Percentiles rank a stretch among this genome's conserved stretches.
These are phyloP conservation scores for Lophiostoma macrostomum DNA, from an alignment of 495 filamentous ascomycete species.

Conservation along the genomic window DNA sequence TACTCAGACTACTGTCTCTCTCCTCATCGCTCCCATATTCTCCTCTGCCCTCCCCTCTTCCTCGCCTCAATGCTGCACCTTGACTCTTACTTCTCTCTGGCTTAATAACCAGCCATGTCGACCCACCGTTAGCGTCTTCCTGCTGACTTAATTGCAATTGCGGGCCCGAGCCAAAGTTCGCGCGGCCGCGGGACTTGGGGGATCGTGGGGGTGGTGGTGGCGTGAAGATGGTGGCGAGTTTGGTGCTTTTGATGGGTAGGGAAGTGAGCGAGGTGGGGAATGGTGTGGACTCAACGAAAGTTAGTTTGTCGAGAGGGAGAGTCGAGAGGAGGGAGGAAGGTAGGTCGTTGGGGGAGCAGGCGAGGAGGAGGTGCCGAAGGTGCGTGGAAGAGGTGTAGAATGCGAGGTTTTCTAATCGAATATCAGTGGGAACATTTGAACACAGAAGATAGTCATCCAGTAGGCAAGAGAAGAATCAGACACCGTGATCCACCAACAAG, in stretches of 20 bases:
- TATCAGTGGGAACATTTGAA: conserved; percentile 3
- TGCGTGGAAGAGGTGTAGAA: conserved; percentile 26
- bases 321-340: conserved; percentile 23
- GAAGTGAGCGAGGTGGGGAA: conserved; percentile 12
- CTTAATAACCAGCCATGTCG: conserved; percentile 31
- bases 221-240: conserved; percentile 20
- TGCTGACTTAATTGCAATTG: conserved; percentile 25
- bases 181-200: conserved; percentile 16
- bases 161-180: not conserved
- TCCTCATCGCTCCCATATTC: conserved; percentile 5
- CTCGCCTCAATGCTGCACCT: conserved; percentile 11
- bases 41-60: conserved; percentile 3
- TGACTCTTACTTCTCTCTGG: conserved; percentile 31
- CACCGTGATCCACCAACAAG: not conserved
- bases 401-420: conserved; percentile 22
- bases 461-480: not conserved
- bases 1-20: conserved; percentile 23
- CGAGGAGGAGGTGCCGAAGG: conserved; percentile 28
- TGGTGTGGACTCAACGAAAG: conserved; percentile 23
- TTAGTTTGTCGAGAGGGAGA: conserved; percentile 15
- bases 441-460: too few species aligned
- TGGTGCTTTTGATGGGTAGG: conserved; percentile 14
- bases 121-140: conserved; percentile 21
- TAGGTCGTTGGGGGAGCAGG: conserved; percentile 20
- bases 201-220: conserved; percentile 22